These are phyloP conservation scores for Huntiella abstrusa DNA, from an alignment of 2,329 filamentous ascomycete species.

Conservation along the genomic window DNA sequence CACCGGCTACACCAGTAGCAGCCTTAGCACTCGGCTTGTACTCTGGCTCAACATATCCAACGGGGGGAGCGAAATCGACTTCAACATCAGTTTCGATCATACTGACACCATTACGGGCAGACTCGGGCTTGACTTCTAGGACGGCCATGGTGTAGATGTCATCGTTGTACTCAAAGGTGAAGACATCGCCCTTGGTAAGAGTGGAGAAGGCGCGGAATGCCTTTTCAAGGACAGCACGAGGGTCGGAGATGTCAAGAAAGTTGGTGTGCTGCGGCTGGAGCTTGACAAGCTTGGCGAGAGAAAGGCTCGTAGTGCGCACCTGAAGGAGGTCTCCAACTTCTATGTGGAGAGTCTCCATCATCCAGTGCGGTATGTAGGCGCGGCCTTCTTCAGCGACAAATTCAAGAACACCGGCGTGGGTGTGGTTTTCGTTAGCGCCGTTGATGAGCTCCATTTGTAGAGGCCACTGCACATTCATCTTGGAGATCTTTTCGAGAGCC, in stretches of 20 bases:
- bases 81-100: conserved; percentile 93
- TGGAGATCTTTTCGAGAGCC: conserved; percentile 87
- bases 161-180: conserved; percentile 95
- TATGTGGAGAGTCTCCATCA: conserved; percentile 80
- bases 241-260: conserved; percentile 93
- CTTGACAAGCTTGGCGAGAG: conserved; percentile 83
- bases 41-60: conserved; percentile 84
- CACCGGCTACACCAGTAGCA: conserved; percentile 59
- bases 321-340: conserved; percentile 90
- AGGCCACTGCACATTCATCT: conserved; percentile 90
- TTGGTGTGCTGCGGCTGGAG: conserved; percentile 82
- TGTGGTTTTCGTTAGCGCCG: conserved; percentile 57
- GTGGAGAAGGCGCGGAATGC: conserved; percentile 93
- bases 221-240: conserved; percentile 90
- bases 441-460: conserved; percentile 95
- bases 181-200: conserved; percentile 80
- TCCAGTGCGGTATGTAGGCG: conserved; percentile 91
- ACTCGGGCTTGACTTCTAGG: conserved; percentile 76
- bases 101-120: conserved; percentile 67
- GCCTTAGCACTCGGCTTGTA: conserved; percentile 23
- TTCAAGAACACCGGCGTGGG: conserved; percentile 87
- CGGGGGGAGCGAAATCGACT: conserved; percentile 84
- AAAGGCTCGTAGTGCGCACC: conserved; percentile 83
- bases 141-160: conserved; percentile 85
- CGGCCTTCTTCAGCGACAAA: conserved; percentile 96